Conservation (phyloP, 2,329 filamentous ascomycete species). For the Sclerotinia trifoliorum region DNA sequence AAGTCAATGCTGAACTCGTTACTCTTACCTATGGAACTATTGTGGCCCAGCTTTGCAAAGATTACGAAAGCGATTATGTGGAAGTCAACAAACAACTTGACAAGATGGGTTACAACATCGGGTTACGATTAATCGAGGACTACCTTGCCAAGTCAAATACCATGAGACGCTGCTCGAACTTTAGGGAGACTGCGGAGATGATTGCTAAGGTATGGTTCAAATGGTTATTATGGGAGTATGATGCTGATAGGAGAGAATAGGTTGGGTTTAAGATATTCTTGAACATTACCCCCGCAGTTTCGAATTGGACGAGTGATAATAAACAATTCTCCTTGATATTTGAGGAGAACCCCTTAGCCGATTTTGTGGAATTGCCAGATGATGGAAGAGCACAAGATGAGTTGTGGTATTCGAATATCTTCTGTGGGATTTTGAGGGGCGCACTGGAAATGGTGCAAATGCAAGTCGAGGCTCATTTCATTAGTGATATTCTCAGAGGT, state of each 20-base stretch:
- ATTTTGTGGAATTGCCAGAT: constrained; percentile 96
- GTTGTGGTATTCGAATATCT: constrained; percentile 96
- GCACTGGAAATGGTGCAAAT: constrained; percentile 99
- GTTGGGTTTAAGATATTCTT: constrained; percentile 99
- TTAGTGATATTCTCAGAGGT: constrained; percentile 87
- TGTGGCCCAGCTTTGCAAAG: constrained; percentile 92
- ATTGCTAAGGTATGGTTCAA: constrained; percentile 70
- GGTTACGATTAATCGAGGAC: constrained; percentile 91
- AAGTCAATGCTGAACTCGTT: constrained; percentile 96
- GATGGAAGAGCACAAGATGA: constrained; percentile 95
- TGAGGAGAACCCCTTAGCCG: constrained; percentile 93
- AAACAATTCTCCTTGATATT: constrained; percentile 96
- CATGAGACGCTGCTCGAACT: constrained; percentile 84
- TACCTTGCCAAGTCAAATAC: constrained; percentile 95
- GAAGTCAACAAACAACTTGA: constrained; percentile 98
- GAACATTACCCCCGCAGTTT: constrained; percentile 89
- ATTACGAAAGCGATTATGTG: constrained; percentile 89
- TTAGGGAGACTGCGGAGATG: constrained; percentile 94
- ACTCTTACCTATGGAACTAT: constrained; percentile 98
- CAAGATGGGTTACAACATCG: constrained; percentile 99
- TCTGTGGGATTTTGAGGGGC: constrained; percentile 88
- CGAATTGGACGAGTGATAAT: constrained; percentile 94
- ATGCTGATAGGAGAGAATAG: constrained; percentile 46
- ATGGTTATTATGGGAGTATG: background rate
- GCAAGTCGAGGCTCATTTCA: constrained; percentile 96